Percentiles rank a stretch among this genome's conserved stretches.
Conservation (phyloP, 2,329 filamentous ascomycete genomes). For the Diaporthe amygdali region DNA sequence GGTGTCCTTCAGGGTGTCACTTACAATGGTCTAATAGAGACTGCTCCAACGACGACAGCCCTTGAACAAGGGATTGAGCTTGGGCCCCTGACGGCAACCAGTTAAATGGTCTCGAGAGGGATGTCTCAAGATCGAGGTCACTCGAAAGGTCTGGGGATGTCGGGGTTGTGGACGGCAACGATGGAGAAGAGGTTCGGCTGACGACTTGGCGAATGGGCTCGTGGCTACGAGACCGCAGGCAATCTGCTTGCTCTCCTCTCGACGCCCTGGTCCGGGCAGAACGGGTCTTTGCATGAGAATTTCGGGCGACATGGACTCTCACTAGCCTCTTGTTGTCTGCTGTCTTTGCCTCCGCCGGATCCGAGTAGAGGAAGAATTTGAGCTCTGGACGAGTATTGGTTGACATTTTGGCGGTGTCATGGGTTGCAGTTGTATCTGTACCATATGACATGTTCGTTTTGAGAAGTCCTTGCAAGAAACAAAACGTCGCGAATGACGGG, state of each 20-base stretch:
- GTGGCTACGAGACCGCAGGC: too few species aligned
- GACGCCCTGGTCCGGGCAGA: neutral
- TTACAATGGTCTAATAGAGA: conserved; percentile 15
- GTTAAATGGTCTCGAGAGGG: neutral
- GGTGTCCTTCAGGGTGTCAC: neutral
- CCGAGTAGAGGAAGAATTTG: conserved; percentile 22
- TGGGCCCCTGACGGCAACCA: neutral
- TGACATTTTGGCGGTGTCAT: neutral
- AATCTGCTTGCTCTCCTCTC: neutral
- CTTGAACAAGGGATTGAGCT: neutral
- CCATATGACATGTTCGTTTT: neutral
- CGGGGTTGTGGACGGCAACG: neutral
- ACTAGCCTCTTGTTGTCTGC: conserved; percentile 19
- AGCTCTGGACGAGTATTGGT: neutral
- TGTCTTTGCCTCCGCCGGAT: conserved; percentile 15
- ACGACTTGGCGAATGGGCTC: neutral
- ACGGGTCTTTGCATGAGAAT: conserved; percentile 17
- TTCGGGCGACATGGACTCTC: conserved; percentile 16
- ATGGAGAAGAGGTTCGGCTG: neutral
- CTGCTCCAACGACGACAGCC: neutral
- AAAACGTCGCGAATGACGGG: neutral
- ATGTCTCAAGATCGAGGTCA: neutral
- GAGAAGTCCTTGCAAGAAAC: neutral
- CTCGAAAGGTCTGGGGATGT: neutral
- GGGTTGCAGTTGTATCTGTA: neutral